Conservation (phyloP, 805 yeast genomes). For the Wickerhamiella vanderwaltii region DNA sequence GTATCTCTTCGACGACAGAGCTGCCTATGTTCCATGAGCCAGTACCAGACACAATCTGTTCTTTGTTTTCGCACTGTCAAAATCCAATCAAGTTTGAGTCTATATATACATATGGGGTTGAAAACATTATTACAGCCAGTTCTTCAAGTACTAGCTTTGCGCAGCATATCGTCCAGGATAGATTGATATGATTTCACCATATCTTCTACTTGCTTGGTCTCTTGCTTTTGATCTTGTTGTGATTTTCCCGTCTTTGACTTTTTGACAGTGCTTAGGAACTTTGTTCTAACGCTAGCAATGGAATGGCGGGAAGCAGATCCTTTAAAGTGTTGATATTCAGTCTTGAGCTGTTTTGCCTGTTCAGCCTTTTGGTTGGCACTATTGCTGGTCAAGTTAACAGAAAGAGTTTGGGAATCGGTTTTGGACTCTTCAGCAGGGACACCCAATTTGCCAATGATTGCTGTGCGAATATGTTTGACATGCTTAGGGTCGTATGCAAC, state of each 20-base stretch:
- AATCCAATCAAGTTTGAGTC: no score
- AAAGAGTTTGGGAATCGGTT: slow-evolving; percentile 57
- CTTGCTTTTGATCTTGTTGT: slow-evolving; percentile 30
- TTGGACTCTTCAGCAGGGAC: slow-evolving; percentile 73
- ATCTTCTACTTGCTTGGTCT: slow-evolving; percentile 52
- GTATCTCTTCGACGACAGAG: no score
- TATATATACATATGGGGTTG: no score
- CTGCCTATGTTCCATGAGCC: no score
- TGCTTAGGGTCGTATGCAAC: slow-evolving; percentile 81
- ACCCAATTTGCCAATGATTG: slow-evolving; percentile 56
- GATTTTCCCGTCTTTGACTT: slow-evolving; percentile 40
- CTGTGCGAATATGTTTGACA: slow-evolving; percentile 53
- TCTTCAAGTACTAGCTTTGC: slow-evolving; percentile 35
- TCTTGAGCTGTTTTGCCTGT: slow-evolving; percentile 48
- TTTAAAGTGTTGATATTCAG: slow-evolving; percentile 50
- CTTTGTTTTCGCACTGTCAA: no score
- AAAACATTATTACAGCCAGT: no score
- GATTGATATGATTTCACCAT: slow-evolving; percentile 52
- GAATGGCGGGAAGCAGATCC: slow-evolving; percentile 39
- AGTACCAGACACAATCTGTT: no score
- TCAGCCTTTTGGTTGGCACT: slow-evolving; percentile 53
- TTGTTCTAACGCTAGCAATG: slow-evolving; percentile 45
- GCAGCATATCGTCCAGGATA: slow-evolving; percentile 44
- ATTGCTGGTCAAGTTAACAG: slow-evolving; percentile 62
- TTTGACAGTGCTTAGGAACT: slow-evolving; percentile 45